Evolutionary conservation across 805 yeast genomes (phyloP), one percentile per base, ranked within the genome.

Genomic region (Helenozyma baotianmanensis): DNA sequence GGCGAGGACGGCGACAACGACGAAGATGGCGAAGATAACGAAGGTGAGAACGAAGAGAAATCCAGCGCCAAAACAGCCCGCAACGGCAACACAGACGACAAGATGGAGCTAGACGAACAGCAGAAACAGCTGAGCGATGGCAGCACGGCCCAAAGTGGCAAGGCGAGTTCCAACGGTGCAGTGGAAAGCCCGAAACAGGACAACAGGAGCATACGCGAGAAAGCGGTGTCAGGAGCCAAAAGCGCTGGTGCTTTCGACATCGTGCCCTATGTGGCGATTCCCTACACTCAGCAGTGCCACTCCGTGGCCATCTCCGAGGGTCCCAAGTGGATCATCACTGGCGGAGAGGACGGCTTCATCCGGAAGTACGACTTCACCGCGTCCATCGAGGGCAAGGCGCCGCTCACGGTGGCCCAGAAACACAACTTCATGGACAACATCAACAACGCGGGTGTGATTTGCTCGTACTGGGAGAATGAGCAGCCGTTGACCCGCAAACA

Each of bases 391-490:
- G 97, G 97, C 12, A 83, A 82, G 45, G 67, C 82, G 6, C 90
- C 92, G 4, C 64, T 92, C 32, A 90, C 97, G 0, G 84, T 88
- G 39, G 87, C 95, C 2, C 98, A 92, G 56, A 78, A 77, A 50
- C 97, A 92, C 56, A 82, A 85, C 30, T 67, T 88, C 30, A 87
- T 87, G 15, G 98, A 92, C 54, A 75, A 92, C 1, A 76, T 92
- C 21, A 73, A 82, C 7, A 81, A 82, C 50, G 92, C 88, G 0
- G 98, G 97, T 6, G 80, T 86, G 4, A 60, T 89, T 4, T 53
- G 72, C 11, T 81, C 92, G 0, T 90, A 87, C 62, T 92, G 97
- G 96, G 97, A 90, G 52, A 92, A 92, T 57, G 97, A 92, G 60
- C 85, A 88, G 49, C 97, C 97, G 0, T 64, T 76, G 36, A 59